Percentiles rank a stretch among this genome's conserved stretches.
phyloP scores from a whole-genome alignment of 2,329 filamentous ascomycete species.

The Ramularia endophylla region DNA sequence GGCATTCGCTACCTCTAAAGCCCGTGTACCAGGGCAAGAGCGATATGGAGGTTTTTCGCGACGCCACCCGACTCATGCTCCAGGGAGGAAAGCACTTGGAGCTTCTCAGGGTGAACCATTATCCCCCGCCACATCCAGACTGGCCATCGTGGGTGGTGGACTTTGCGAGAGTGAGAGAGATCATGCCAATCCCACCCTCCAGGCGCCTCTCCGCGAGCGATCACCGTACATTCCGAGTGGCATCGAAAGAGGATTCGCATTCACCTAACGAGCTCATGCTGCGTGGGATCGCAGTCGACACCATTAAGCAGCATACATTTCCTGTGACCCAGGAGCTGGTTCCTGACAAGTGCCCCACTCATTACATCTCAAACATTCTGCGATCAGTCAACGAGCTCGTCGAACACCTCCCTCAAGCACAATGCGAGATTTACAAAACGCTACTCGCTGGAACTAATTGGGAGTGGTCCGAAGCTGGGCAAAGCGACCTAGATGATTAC shows the following conservation, averaged over 20 bases:
- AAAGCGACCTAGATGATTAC: neutral
- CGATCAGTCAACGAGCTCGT: too few species aligned
- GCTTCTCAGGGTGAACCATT: neutral
- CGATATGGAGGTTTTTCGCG: conserved; percentile 1
- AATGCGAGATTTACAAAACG: too few species aligned
- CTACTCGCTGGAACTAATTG: neutral
- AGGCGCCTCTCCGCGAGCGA: too few species aligned
- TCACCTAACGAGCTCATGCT: neutral
- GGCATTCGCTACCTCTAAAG: neutral
- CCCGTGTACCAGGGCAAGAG: neutral
- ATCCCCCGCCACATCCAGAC: neutral
- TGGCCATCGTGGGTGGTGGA: neutral
- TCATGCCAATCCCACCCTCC: neutral
- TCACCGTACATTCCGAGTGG: neutral
- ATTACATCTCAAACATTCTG: too few species aligned
- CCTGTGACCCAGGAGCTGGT: too few species aligned
- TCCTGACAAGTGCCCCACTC: too few species aligned
- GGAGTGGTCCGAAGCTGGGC: neutral
- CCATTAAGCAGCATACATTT: too few species aligned
- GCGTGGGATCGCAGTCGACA: neutral
- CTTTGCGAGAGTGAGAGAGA: neutral
- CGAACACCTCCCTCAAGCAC: too few species aligned
- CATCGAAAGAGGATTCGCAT: neutral
- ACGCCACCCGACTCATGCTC: conserved; percentile 3
- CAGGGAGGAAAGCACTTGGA: neutral